Evolutionary conservation across 2,329 filamentous ascomycete species (phyloP), one percentile per base, ranked within the genome.

Genomic region (Whalleya microplaca): DNA sequence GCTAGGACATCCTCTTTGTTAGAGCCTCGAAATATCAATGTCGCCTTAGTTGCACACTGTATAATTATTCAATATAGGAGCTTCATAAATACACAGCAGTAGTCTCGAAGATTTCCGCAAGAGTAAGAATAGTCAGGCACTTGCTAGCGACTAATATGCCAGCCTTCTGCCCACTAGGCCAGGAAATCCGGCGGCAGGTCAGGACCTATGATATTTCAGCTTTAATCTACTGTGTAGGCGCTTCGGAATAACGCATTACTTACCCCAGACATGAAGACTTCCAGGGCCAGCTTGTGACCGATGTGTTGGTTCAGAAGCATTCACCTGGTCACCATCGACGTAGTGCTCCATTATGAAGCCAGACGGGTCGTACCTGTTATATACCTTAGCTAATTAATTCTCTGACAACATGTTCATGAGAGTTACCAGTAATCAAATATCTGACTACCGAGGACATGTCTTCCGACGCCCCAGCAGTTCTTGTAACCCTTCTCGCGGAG

Each of bases 351-450:
- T 74, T 71, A 89, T 87, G 66, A 87, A 86, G 0, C 78, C 77
- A 2, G 76, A 79, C 0, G 83, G 82, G 71, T 89, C 86, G 66
- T 83, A 86, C 85, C 85, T 74, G 44, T 21, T n/a, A 8, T 10
- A 37, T 40, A 42, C 10, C 12, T 67, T 23, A 59, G 56, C 45
- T 21, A 37, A 16, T n/a, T 7, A 2, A 5, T 14, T 2, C 43
- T 32, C n/a, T 21, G 40, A n/a, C 37, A 45, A 9, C 29, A 45
- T 4, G 32, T 72, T 2, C 69, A 76, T 1, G 73, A 75, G 67
- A 79, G 83, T 65, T 75, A 84, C 86, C 86, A 89, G 70, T 89
- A 90, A 66, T 90, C 87, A 64, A 91, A 91, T 49, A 91, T 84
- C 73, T 90, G 88, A 60, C 81, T 85, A 3, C 88, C 88, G 64